phyloP scores from a whole-genome alignment of 345 rosid genomes.

The Orychophragmus violaceus region DNA sequence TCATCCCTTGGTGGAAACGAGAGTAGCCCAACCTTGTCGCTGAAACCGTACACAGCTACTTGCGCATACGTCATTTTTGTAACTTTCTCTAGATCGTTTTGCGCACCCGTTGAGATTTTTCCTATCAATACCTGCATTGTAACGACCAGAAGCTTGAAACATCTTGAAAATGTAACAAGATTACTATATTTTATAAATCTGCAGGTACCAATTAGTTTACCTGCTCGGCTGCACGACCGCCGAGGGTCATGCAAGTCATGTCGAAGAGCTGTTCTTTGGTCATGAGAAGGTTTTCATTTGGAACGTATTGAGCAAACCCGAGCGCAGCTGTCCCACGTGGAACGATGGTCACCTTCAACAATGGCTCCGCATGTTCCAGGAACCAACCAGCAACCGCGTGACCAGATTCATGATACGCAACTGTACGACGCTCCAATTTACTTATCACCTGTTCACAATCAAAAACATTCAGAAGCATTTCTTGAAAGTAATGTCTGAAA shows the following conservation, averaged over 20 bases:
- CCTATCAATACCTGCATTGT: conserved; percentile 66
- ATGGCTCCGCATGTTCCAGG: conserved; percentile 94
- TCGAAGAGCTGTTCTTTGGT: conserved; percentile 96
- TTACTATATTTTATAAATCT: background rate
- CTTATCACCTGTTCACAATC: conserved; percentile 62
- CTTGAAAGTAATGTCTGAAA: background rate
- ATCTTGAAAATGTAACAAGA: background rate
- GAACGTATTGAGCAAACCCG: conserved; percentile 95
- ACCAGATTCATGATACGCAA: conserved; percentile 95
- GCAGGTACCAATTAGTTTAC: conserved; percentile 25
- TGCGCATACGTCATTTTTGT: conserved; percentile 95
- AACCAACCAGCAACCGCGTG: conserved; percentile 97
- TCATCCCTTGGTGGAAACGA: conserved; percentile 89
- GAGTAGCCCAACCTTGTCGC: conserved; percentile 91
- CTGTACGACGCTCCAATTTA: conserved; percentile 81
- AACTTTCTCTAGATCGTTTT: conserved; percentile 92
- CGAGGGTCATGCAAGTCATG: conserved; percentile 95
- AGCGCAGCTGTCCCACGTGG: conserved; percentile 97
- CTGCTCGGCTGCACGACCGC: conserved; percentile 98
- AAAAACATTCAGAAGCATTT: background rate
- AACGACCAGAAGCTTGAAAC: background rate
- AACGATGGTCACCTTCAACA: conserved; percentile 89
- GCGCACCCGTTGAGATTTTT: conserved; percentile 89
- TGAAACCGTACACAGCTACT: conserved; percentile 93
- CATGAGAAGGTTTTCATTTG: conserved; percentile 90